Percentiles rank a stretch among this genome's conserved stretches.
Conservation (phyloP, 2,329 filamentous ascomycete species). For the Emericellopsis cladophorae region DNA sequence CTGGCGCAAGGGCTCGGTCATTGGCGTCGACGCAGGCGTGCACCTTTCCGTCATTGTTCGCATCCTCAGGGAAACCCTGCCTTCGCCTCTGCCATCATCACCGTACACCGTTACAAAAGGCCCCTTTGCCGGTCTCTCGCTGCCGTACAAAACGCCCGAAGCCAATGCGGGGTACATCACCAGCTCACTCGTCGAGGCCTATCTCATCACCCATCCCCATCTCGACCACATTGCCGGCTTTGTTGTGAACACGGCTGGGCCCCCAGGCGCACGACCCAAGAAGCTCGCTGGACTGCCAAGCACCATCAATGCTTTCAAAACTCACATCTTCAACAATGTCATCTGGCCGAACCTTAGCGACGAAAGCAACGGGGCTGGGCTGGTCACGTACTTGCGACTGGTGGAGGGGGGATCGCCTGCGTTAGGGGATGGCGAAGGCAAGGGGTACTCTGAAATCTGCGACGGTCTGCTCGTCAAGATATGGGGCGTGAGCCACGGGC, state of each 20-base stretch:
- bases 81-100: slow-evolving; percentile 14
- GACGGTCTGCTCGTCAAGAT: slow-evolving; percentile 83
- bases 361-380: slow-evolving; percentile 85
- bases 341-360: slow-evolving; percentile 97
- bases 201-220: slow-evolving; percentile 94
- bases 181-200: slow-evolving; percentile 68
- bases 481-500: slow-evolving; percentile 79
- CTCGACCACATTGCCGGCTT: slow-evolving; percentile 88
- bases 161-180: slow-evolving; percentile 77
- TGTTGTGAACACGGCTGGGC: slow-evolving; percentile 82
- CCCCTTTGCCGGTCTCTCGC: slow-evolving; percentile 66
- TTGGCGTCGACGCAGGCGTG: slow-evolving; percentile 90
- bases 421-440: slow-evolving; percentile 65
- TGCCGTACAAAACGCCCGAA: slow-evolving; percentile 52
- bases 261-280: slow-evolving; percentile 72
- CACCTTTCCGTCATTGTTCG: slow-evolving; percentile 76
- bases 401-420: slow-evolving; percentile 81
- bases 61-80: slow-evolving; percentile 52
- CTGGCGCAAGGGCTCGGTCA: slow-evolving; percentile 71
- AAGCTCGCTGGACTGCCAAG: slow-evolving; percentile 73
- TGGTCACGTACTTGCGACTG: slow-evolving; percentile 81
- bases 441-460: slow-evolving; percentile 78
- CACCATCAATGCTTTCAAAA: slow-evolving; percentile 86
- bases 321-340: slow-evolving; percentile 92
- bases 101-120: slow-evolving; percentile 50